Base-by-base conservation (phyloP, 176 grass and related monocot genomes). In the Neostapfia colusana region DNA sequence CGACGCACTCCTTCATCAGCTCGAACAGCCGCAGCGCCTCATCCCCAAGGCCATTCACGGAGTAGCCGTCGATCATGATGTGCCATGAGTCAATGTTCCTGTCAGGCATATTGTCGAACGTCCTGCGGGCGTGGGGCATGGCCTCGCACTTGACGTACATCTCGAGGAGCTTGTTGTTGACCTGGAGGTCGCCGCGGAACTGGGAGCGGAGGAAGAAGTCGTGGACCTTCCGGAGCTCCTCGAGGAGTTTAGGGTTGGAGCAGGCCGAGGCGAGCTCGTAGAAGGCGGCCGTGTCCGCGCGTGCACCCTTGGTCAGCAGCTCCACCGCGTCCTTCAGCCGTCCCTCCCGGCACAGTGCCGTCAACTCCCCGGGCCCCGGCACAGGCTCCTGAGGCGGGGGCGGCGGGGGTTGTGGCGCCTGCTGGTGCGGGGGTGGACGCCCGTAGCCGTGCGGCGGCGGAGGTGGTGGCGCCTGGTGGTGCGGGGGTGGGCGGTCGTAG, bases 61-160 rank as follows among this genome's bases (percentile, higher is more conserved):
- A 63, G 65, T 96, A 96, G 35, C 93, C 89, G 1, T 85, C 79
- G 27, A 96, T 96, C 93, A 96, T 92, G 49, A 88, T 76, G 75
- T 89, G 93, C 93, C 93, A 96, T 0, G 93, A 96, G 13, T 87
- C 89, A 70, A 92, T 83, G 64, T 96, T 70, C 9, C 93, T 79
- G 61, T 96, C 84, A 0, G 93, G 93, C 93, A 96, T 96, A 58
- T 92, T 76, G 77, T 96, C 87, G 66, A 96, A 96, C 74, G 89
- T 92, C 18, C 93, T 69, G 84, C 84, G 81, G 20, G 93, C 87
- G 26, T 92, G 81, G 0, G 73, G 79, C 93, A 96, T 92, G 82
- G 84, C 77, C 17, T 40, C 78, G 3, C 86, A 92, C 77, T 74
- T 82, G 3, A 42, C 84, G 7, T 92, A 96, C 86, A 96, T 89